Percentiles rank a stretch among this genome's conserved stretches.
phyloP scores from a whole-genome alignment of 495 filamentous ascomycete species.

The Margaritispora aquatica region DNA sequence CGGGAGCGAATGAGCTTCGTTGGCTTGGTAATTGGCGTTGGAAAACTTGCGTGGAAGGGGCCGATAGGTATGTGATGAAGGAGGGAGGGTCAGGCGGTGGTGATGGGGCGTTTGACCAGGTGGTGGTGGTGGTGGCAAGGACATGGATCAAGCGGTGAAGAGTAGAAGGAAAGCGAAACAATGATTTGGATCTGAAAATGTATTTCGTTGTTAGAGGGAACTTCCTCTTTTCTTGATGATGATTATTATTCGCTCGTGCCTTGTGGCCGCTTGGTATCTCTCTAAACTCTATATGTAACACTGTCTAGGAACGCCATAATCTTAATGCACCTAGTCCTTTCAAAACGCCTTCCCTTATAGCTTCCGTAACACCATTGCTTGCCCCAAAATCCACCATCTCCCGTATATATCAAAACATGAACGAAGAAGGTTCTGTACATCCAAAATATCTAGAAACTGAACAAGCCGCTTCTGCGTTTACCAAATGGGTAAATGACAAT shows the following conservation, averaged over 20 bases:
- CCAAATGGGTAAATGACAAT: slow-evolving; percentile 87
- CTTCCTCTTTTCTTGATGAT: too few relatives aligned
- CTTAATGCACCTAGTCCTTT: not conserved
- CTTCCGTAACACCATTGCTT: not conserved
- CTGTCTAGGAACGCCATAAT: not conserved
- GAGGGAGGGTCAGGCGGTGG: not conserved
- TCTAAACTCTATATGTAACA: not conserved
- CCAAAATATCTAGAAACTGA: slow-evolving; percentile 59
- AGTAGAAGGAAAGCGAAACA: not conserved
- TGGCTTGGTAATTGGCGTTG: not conserved
- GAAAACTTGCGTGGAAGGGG: not conserved
- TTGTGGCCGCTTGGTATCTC: not conserved
- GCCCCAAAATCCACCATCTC: not conserved
- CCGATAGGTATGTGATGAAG: not conserved
- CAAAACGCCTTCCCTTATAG: too few relatives aligned
- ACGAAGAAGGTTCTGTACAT: too few relatives aligned
- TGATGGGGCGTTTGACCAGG: not conserved
- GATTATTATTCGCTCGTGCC: not conserved
- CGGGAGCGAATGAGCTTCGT: not conserved
- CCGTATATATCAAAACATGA: not conserved
- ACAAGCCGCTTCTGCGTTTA: slow-evolving; percentile 83
- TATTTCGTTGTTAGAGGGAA: not conserved
- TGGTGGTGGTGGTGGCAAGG: not conserved
- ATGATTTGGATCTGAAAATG: too few relatives aligned
- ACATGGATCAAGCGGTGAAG: not conserved